A percentile compares a stretch with the other conserved stretches of the same genome.
Evolutionary conservation across 495 filamentous ascomycete genomes (phyloP).

Genomic region (Echria macrotheca): DNA sequence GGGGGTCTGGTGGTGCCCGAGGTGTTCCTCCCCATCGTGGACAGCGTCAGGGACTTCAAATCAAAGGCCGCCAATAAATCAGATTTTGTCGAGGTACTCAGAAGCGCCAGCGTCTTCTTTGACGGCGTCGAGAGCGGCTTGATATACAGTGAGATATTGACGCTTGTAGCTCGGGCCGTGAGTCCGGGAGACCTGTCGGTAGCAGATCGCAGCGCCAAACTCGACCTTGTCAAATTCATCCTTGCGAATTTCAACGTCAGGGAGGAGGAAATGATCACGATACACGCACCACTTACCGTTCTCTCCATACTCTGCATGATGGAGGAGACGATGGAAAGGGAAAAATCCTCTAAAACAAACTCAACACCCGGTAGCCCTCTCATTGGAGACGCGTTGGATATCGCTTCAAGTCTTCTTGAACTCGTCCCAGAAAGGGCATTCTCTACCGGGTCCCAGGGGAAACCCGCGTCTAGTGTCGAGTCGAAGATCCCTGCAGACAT

Average conservation of each 20-base stretch:
- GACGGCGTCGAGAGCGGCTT: constrained; percentile 91
- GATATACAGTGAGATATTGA: constrained; percentile 79
- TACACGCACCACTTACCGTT: constrained; percentile 74
- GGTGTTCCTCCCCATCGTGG: constrained; percentile 80
- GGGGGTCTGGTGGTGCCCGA: constrained; percentile 81
- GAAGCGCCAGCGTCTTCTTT: constrained; percentile 92
- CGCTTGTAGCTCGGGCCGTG: constrained; percentile 54
- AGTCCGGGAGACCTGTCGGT: constrained; percentile 34
- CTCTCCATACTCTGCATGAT: constrained; percentile 63
- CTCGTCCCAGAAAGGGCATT: constrained; percentile 70
- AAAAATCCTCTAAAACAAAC: constrained; percentile 7
- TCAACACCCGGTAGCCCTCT: constrained; percentile 11
- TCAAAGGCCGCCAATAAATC: constrained; percentile 49
- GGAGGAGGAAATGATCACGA: constrained; percentile 90
- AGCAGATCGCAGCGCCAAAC: constrained; percentile 47
- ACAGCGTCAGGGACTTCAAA: constrained; percentile 70
- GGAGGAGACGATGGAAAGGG: constrained; percentile 34
- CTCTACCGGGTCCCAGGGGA: constrained; percentile 27
- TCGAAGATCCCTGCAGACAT: constrained; percentile 26
- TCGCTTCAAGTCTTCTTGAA: constrained; percentile 53
- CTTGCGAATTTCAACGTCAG: constrained; percentile 84
- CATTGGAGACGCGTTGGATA: constrained; percentile 41
- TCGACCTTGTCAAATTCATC: constrained; percentile 76
- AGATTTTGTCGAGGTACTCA: constrained; percentile 78
- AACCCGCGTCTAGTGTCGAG: constrained; percentile 18